A percentile compares a stretch with the other conserved stretches of the same genome.
Conservation (phyloP, 305 asterid genomes). For the Plantago lanceolata region DNA sequence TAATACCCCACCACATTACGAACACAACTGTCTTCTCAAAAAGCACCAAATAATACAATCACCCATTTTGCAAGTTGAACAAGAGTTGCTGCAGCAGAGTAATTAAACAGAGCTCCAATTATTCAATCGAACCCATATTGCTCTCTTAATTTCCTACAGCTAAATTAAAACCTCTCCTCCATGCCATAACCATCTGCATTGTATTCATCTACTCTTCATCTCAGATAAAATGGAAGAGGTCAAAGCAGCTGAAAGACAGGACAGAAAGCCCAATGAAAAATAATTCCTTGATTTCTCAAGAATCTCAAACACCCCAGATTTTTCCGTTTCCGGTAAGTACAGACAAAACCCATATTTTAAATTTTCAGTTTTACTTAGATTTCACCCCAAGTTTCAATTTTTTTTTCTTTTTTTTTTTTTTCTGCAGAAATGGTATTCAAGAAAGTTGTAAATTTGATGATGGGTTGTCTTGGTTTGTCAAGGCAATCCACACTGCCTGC, state of each 20-base stretch:
- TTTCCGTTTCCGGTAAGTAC: constrained; percentile 1
- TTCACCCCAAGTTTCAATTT: neutral
- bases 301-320: neutral
- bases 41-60: no score
- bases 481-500: constrained; percentile 46
- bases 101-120: neutral
- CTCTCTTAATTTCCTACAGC: neutral
- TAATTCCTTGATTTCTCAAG: neutral
- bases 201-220: neutral
- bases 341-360: neutral
- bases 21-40: no score
- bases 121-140: neutral
- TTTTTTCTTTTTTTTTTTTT: constrained; percentile 1
- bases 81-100: neutral
- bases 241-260: constrained; percentile 3
- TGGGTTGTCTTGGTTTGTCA: constrained; percentile 72
- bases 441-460: constrained; percentile 54
- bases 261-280: constrained; percentile 6
- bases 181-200: neutral
- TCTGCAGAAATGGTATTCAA: constrained; percentile 66
- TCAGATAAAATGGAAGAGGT: constrained; percentile 4
- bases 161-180: neutral
- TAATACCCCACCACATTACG: no score
- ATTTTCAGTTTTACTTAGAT: no score
- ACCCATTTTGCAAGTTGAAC: constrained; percentile 6